Base-by-base conservation (phyloP, 352 stramenopile species). In the Halophytophthora batemanensis region DNA sequence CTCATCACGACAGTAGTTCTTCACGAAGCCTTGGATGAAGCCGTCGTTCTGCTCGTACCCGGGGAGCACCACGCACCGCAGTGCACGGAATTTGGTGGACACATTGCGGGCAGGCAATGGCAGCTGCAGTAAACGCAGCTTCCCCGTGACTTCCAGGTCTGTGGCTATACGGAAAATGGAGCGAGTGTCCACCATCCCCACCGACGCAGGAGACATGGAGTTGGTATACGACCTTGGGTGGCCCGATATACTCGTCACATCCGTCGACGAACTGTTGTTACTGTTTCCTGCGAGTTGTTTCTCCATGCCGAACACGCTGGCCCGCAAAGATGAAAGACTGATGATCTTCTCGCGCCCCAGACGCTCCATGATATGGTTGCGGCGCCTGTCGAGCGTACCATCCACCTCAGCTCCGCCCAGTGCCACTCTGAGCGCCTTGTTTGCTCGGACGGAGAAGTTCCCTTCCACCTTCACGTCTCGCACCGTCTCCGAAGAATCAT, bases 291-390 rank as follows among this genome's bases (percentile, higher is more conserved):
- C 59, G 28, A 49, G 54, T 13, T 65, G 50, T 21, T 61, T 69
- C 48, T 92, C 82, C 77, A 92, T 89, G 19, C 53, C 60, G 52
- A 88, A 90, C 18, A 93, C 71, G 39, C 82, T 93, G n/a, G 76
- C 74, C 34, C 80, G 73, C 7, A 93, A 17, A 0, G 82, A 93
- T 11, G 76, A 89, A 12, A 93, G 13, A 53, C 76, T 88, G 42
- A 93, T 90, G 37, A 90, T 84, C 45, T 88, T 87, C 44, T 93
- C 82, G 2, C 66, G 45, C 31, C 59, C 53, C 6, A 93, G 68
- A 15, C 82, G 71, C 17, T 76, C 62, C 45, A 90, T 45, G 10
- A 93, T 82, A 25, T 90, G 78, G 3, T 73, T 73, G 4, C 74
- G 73, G 21, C 82, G 66, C n/a, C 73, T 71, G 38, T 58, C 66